These are phyloP conservation scores for Ramaria sp. DNA, from an alignment of 768 basidiomycete species.

Conservation along the genomic window DNA sequence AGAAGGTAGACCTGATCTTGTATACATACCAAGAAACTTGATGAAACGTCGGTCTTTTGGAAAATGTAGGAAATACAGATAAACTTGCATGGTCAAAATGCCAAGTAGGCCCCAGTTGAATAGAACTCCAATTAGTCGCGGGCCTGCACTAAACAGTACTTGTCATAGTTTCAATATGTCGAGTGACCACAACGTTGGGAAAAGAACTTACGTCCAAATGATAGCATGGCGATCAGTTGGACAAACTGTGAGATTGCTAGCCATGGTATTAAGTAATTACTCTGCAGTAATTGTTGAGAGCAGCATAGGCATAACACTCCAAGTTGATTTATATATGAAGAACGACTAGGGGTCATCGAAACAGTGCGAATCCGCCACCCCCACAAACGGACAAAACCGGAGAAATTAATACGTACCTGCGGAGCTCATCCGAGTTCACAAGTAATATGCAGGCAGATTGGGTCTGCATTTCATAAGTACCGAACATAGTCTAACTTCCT, in stretches of 20 bases:
- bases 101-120: slow-evolving; percentile 15
- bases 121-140: slow-evolving; percentile 12
- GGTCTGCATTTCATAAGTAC: too few relatives aligned
- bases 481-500: too few relatives aligned
- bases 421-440: too few relatives aligned
- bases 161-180: neutral
- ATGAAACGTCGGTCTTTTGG: slow-evolving; percentile 11
- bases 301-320: too few relatives aligned
- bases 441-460: too few relatives aligned
- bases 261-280: neutral
- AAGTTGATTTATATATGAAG: too few relatives aligned
- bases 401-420: too few relatives aligned
- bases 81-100: slow-evolving; percentile 14
- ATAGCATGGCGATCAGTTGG: slow-evolving; percentile 8
- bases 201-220: slow-evolving; percentile 9
- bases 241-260: neutral
- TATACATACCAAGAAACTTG: slow-evolving; percentile 10
- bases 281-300: too few relatives aligned
- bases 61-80: slow-evolving; percentile 14
- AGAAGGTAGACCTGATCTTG: neutral
- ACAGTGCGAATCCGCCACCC: too few relatives aligned
- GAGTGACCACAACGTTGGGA: neutral
- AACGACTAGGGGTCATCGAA: too few relatives aligned
- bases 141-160: slow-evolving; percentile 10
- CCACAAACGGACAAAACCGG: too few relatives aligned